A percentile compares a stretch with the other conserved stretches of the same genome.
phyloP scores from a whole-genome alignment of 164 flowering plant genomes.

The Saururus chinensis region DNA sequence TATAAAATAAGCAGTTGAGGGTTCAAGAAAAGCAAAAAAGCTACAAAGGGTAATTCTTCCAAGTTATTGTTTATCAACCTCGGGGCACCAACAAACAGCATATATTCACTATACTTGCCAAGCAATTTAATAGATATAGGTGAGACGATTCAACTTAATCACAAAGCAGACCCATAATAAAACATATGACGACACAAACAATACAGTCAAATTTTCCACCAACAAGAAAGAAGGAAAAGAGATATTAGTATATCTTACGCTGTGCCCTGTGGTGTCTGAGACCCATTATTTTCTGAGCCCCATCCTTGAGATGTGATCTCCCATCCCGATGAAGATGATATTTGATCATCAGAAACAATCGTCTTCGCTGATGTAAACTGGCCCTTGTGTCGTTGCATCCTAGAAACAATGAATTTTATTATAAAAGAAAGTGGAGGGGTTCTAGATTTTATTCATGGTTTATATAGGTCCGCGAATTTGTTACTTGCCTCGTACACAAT shows the following conservation, averaged over 20 bases:
- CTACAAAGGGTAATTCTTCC: too few species aligned
- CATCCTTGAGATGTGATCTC: not conserved
- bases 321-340: conserved; percentile 7
- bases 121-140: too few species aligned
- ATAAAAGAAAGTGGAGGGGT: too few species aligned
- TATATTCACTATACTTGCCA: too few species aligned
- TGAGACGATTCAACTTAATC: not conserved
- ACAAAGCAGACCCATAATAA: not conserved
- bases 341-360: conserved; percentile 2
- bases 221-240: not conserved
- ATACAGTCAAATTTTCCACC: not conserved
- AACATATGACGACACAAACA: not conserved
- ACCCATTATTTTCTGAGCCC: conserved; percentile 5
- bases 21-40: too few species aligned
- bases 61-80: too few species aligned
- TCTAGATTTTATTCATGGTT: too few species aligned
- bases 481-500: too few species aligned
- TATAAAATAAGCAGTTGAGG: too few species aligned
- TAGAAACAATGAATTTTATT: not conserved
- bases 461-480: too few species aligned
- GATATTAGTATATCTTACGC: conserved; percentile 9
- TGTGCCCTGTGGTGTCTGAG: conserved; percentile 4
- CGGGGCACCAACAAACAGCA: too few species aligned
- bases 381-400: conserved; percentile 12
- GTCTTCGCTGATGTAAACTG: conserved; percentile 10